Percentiles rank a stretch among this genome's conserved stretches.
These are phyloP conservation scores for Calycina herbarum DNA, from an alignment of 2,329 filamentous ascomycete genomes.

Conservation along the genomic window DNA sequence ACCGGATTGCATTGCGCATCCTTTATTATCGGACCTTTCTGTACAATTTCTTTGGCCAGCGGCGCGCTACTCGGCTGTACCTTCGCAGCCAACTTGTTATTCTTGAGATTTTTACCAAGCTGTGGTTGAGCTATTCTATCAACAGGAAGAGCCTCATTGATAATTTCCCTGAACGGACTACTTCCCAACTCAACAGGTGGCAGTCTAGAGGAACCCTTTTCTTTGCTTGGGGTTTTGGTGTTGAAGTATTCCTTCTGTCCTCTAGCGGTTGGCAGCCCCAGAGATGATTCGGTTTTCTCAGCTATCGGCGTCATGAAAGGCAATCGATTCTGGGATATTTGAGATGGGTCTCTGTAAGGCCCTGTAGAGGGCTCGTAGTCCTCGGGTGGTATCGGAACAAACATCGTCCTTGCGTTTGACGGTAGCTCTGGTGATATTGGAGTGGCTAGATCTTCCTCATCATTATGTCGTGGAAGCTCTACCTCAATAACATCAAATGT, in stretches of 20 bases:
- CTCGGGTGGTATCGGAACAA: slow-evolving; percentile 78
- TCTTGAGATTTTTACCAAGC: slow-evolving; percentile 48
- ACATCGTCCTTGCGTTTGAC: slow-evolving; percentile 55
- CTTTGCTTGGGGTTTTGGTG: slow-evolving; percentile 76
- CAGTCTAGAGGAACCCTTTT: slow-evolving; percentile 28
- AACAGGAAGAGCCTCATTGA: slow-evolving; percentile 51
- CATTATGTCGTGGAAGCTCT: slow-evolving; percentile 33
- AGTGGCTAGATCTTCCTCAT: slow-evolving; percentile 46
- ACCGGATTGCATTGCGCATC: slow-evolving; percentile 88
- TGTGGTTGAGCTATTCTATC: slow-evolving; percentile 54
- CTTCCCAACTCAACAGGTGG: slow-evolving; percentile 47
- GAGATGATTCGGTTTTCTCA: slow-evolving; percentile 87
- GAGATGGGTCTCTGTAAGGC: slow-evolving; percentile 76
- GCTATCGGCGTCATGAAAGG: slow-evolving; percentile 99
- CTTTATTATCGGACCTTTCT: slow-evolving; percentile 73
- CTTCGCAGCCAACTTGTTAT: slow-evolving; percentile 38
- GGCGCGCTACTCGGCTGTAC: slow-evolving; percentile 35
- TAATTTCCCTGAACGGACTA: slow-evolving; percentile 71
- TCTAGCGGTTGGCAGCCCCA: slow-evolving; percentile 64
- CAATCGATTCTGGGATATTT: slow-evolving; percentile 83
- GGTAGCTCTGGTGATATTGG: slow-evolving; percentile 44
- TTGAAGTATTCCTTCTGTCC: slow-evolving; percentile 58
- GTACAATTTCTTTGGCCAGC: slow-evolving; percentile 44
- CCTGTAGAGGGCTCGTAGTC: slow-evolving; percentile 79
- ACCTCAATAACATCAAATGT: slow-evolving; percentile 35